Base-by-base conservation (phyloP, 768 basidiomycete genomes). In the Psilocybe azurescens region DNA sequence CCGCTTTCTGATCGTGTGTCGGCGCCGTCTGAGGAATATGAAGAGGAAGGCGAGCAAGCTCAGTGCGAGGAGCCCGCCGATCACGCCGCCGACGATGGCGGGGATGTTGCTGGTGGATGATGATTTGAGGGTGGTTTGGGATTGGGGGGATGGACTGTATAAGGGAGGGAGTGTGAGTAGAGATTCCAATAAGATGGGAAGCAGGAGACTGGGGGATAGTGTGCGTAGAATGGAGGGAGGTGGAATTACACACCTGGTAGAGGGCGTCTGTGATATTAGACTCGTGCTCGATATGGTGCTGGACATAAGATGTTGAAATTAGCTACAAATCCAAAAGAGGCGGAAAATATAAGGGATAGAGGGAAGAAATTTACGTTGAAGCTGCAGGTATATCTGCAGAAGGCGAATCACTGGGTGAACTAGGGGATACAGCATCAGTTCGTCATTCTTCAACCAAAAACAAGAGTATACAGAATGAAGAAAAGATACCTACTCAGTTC, bases 81-180 rank as follows among this genome's bases (percentile, higher is more conserved):
- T 30, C 3, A 58, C 36, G 20, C 54, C 58, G 41, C 65, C 65
- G 5, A 63, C 55, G 14, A 66, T 66, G 24, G 57, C 65, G 2
- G 49, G 48, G 7, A 60, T 30, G 30, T 61, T 65, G 10, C 1
- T 33, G n/a, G 52, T 13, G 24, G 24, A 24, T 24, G 24, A 24
- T 18, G 30, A 13, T 1, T 32, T 52, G 24, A 24, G 0, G 11
- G 3, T n/a, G 11, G 11, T 36, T 36, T 36, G 33, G 24, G 24
- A 36, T 36, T 36, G 11, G 33, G 11, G 9, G 13, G 14, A 36
- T 36, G 9, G 54, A 7, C 51, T n/a, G 51, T 16, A 1, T 14
- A 33, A 29, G 9, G 18, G 54, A 29, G n/a, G 16, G n/a, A 10
- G 32, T 9, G 18, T 11, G 41, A 46, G 41, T 28, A 16, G 3